Evolutionary conservation across 2,329 filamentous ascomycete genomes (phyloP).

Genomic region (Pyrenophora seminiperda): DNA sequence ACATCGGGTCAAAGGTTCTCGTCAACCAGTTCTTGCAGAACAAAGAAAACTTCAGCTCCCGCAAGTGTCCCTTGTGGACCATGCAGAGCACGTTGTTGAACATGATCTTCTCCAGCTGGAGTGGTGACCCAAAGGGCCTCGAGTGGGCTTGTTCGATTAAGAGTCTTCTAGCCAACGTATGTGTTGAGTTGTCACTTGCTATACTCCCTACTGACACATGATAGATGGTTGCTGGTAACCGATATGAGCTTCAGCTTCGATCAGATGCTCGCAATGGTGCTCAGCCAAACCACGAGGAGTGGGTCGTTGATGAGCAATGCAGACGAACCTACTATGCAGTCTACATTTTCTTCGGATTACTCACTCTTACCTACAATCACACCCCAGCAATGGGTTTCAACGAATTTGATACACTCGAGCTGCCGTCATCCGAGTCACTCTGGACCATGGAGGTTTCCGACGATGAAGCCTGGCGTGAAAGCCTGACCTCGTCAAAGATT

Average conservation of each 20-base stretch:
- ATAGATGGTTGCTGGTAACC: constrained; percentile 90
- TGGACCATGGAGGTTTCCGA: constrained; percentile 87
- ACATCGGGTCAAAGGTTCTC: constrained; percentile 95
- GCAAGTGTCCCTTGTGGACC: constrained; percentile 96
- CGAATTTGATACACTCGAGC: constrained; percentile 89
- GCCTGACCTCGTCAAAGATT: constrained; percentile 69
- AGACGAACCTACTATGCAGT: constrained; percentile 97
- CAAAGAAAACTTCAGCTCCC: constrained; percentile 97
- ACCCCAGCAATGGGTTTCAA: constrained; percentile 98
- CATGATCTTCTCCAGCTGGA: constrained; percentile 99
- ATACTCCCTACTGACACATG: neutral
- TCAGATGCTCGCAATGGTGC: constrained; percentile 82
- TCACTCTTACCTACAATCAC: constrained; percentile 96
- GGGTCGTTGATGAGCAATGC: constrained; percentile 96
- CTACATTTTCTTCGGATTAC: constrained; percentile 96
- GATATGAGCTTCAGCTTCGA: constrained; percentile 92
- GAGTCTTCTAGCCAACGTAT: constrained; percentile 82
- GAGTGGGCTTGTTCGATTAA: constrained; percentile 99
- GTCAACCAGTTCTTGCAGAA: constrained; percentile 97
- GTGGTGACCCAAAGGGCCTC: constrained; percentile 92
- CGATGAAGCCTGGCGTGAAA: constrained; percentile 83
- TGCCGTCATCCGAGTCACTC: constrained; percentile 90
- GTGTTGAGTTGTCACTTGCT: neutral
- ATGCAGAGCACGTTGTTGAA: constrained; percentile 97
- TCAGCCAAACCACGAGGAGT: constrained; percentile 80